These are phyloP conservation scores for Candida tallmaniae DNA, from an alignment of 805 yeast genomes.

Conservation along the genomic window DNA sequence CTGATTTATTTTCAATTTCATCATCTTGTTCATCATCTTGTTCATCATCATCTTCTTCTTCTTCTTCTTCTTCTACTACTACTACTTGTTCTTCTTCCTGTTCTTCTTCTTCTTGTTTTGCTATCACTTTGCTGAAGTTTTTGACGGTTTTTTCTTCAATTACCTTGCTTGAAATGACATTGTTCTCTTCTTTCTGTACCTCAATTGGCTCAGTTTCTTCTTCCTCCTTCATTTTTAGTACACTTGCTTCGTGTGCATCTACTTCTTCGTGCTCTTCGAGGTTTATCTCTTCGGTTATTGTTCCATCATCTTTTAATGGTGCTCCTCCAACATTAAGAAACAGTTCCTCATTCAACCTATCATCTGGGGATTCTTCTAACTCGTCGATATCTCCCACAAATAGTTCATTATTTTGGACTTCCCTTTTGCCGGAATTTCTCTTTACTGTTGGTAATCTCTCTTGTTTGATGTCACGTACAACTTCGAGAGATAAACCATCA, in stretches of 20 bases:
- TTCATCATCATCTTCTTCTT: constrained; percentile 12
- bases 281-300: too few relatives aligned
- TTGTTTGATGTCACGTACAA: not conserved
- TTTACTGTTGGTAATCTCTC: not conserved
- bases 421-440: not conserved
- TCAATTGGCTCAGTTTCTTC: not conserved
- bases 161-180: too few relatives aligned
- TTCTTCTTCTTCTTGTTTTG: constrained; percentile 7
- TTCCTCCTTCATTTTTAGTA: constrained; percentile 6
- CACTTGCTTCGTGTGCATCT: constrained; percentile 7
- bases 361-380: too few relatives aligned
- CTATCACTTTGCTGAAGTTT: too few relatives aligned
- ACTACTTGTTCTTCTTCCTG: constrained; percentile 15
- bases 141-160: too few relatives aligned
- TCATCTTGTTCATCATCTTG: constrained; percentile 10
- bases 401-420: constrained; percentile 9
- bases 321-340: too few relatives aligned
- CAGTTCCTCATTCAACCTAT: too few relatives aligned
- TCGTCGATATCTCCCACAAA: constrained; percentile 14
- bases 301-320: too few relatives aligned
- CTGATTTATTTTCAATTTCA: not conserved
- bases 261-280: too few relatives aligned
- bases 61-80: constrained; percentile 10
- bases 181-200: too few relatives aligned
- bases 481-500: not conserved